Evolutionary conservation across 441 rosid species (phyloP).

Genomic region (Mallotus repandus): DNA sequence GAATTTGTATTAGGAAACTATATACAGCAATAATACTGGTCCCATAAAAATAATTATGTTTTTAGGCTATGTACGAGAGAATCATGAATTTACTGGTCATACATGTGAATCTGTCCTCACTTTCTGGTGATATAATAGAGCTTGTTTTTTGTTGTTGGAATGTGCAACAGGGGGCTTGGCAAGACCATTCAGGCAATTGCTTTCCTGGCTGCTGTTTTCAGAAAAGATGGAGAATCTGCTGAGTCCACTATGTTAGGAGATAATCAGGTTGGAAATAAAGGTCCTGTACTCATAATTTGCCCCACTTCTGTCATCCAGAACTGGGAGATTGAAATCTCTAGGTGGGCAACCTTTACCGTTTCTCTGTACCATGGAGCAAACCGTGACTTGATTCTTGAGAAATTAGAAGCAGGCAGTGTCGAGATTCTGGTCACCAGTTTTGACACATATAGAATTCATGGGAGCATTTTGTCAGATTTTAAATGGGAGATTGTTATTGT

Average conservation of each 20-base stretch:
- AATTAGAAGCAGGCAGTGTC: conserved; percentile 56
- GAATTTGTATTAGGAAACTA: no score
- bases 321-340: conserved; percentile 90
- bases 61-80: no score
- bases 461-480: conserved; percentile 57
- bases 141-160: not conserved
- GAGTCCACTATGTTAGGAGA: conserved; percentile 30
- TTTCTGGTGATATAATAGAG: conserved; percentile 8
- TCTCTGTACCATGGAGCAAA: conserved; percentile 76
- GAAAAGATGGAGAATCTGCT: conserved; percentile 58
- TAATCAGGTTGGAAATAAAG: conserved; percentile 35
- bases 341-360: conserved; percentile 73
- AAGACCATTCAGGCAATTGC: conserved; percentile 96
- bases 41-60: no score
- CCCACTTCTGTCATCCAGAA: conserved; percentile 88
- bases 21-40: no score
- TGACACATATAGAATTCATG: conserved; percentile 81
- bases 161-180: conserved; percentile 76
- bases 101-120: not conserved
- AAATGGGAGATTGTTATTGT: conserved; percentile 90
- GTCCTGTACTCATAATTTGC: conserved; percentile 72
- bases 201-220: conserved; percentile 80
- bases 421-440: conserved; percentile 87
- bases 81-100: no score
- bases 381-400: conserved; percentile 74